phyloP scores from a whole-genome alignment of 345 rosid species.

The rapeseed (Brassica napus) region DNA sequence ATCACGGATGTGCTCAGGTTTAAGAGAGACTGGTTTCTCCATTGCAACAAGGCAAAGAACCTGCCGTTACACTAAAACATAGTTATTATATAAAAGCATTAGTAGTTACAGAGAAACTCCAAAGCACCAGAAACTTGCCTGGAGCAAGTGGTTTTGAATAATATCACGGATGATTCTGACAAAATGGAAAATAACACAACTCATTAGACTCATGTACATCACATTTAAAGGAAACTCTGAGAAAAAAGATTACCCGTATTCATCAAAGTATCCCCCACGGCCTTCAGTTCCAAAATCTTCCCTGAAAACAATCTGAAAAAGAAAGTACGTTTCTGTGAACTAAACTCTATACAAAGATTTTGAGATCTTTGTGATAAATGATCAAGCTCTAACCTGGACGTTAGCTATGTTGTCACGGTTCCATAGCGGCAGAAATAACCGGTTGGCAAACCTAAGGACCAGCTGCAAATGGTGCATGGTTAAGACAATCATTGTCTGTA shows the following conservation, averaged over 20 bases:
- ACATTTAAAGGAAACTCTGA: constrained; percentile 5
- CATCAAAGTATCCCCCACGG: constrained; percentile 98
- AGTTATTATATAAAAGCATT: not conserved
- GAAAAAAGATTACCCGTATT: constrained; percentile 72
- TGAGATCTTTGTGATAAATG: not conserved
- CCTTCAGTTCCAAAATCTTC: constrained; percentile 99
- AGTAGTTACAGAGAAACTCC: not conserved
- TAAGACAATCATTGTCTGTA: constrained; percentile 16
- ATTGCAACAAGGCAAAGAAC: constrained; percentile 92
- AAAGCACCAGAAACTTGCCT: constrained; percentile 55
- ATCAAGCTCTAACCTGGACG: constrained; percentile 72
- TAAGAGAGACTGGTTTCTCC: constrained; percentile 98
- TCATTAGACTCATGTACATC: constrained; percentile 30
- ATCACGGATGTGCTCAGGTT: constrained; percentile 96
- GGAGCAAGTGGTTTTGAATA: constrained; percentile 93
- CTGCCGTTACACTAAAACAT: constrained; percentile 45
- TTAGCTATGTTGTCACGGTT: constrained; percentile 95
- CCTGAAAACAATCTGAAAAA: constrained; percentile 84
- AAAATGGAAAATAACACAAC: constrained; percentile 26
- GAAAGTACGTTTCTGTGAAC: not conserved
- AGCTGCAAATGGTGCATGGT: constrained; percentile 50
- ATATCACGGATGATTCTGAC: constrained; percentile 96
- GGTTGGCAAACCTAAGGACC: constrained; percentile 98
- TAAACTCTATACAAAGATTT: not conserved
- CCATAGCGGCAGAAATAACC: constrained; percentile 93